Evolutionary conservation across 2,329 filamentous ascomycete genomes (phyloP), one percentile per base, ranked within the genome.

Genomic region (Ceratocystiopsis brevicomis): DNA sequence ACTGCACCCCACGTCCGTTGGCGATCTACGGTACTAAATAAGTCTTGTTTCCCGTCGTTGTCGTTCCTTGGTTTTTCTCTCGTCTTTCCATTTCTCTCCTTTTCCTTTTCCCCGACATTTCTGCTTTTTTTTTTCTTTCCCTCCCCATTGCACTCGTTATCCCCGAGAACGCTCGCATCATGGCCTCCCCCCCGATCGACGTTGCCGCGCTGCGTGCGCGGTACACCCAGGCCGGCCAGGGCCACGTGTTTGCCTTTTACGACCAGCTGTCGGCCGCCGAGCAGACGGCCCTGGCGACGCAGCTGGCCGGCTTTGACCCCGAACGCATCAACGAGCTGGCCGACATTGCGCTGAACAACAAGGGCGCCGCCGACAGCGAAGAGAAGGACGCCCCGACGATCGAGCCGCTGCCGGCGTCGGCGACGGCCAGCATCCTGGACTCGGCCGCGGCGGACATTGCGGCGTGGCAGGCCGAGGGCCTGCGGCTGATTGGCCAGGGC

Each of bases 381-480:
- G 32, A 6, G 48, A 64, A 65, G 46, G 61, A 61, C 33, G 25
- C 25, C 5, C 25, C 25, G 25, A 30, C 25, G 8, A 76, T 96
- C 57, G 84, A 95, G 62, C 88, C 88, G 42, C 76, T 98, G 19
- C 90, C 90, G 49, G 79, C 84, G 39, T 77, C 79, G 45, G 84
- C 85, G 40, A 84, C 77, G 40, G 90, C 87, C 42, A 95, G 86
- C 46, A 84, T 95, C 53, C 76, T 96, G 59, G 88, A 96, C 63
- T 92, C 87, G 47, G 74, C 81, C 53, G 61, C 77, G 41, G 73
- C 76, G 46, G 79, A 93, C 57, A 71, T 95, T 49, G 67, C 83
- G 52, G 73, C 71, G 60, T 98, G 88, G 87, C 90, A 94, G 61
- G 66, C 81, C 49, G 68, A 78, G 11, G 82, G 83, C 44, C 67